Evolutionary conservation across 768 basidiomycete genomes (phyloP), one percentile per base, ranked within the genome.

Genomic region (Lactifluus hygrophoroides): DNA sequence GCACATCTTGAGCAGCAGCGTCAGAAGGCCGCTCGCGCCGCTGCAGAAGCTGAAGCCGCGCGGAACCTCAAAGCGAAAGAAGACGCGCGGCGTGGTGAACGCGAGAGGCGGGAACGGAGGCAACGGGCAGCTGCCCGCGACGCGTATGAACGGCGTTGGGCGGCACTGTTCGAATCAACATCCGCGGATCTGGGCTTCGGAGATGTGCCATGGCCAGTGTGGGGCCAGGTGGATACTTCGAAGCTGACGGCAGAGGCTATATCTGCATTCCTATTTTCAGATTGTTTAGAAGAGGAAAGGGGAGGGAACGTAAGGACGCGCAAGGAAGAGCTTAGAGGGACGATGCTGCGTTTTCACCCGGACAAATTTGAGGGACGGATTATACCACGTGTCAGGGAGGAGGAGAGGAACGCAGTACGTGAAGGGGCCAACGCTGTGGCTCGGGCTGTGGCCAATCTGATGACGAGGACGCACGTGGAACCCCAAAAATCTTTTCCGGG

Each of bases 331-430:
- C 70, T 88, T 6, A 76, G 86, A 34, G 76, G 75, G 48, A 81
- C 83, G 0, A 69, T 90, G 44, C 69, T 88, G 56, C 75, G 83
- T 9, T 87, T 83, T 79, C 85, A 85, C 66, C 84, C 85, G 1
- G 84, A 86, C 67, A 86, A 85, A 71, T 71, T 80, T 63, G 85
- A 90, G 67, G 85, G 88, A 19, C 77, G 88, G 34, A 71, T 89
- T 48, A 81, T 88, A 77, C 67, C 68, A 49, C 73, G 75, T 5
- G 74, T 88, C 6, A 65, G 63, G 43, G 71, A 73, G 32, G 65
- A 64, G 13, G 85, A 90, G 23, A 69, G 66, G 65, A 76, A 76
- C 43, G 66, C 61, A 16, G 83, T 87, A 3, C 72, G 72, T 51
- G 82, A 86, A 61, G 85, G 76, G 0, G 82, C 85, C 19, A 85